A percentile compares a stretch with the other conserved stretches of the same genome.
These are phyloP conservation scores for Wallacemonas collosoma DNA, from an alignment of 208 protist genomes.

Conservation along the genomic window DNA sequence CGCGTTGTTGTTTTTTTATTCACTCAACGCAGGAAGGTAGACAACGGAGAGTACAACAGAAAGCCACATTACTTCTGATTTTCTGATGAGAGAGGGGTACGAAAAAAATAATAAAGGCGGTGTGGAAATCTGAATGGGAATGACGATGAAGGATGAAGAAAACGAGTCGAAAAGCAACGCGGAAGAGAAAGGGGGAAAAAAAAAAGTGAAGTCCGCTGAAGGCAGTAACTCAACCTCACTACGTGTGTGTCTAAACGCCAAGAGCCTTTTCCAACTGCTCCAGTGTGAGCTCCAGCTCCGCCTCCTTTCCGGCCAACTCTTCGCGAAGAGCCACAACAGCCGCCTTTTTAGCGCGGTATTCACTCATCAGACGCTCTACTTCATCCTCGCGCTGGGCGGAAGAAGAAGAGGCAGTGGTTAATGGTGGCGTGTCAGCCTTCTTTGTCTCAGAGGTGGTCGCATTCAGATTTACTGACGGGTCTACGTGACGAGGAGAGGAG, in stretches of 20 bases:
- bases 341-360: slow-evolving; percentile 17
- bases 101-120: slow-evolving; percentile 15
- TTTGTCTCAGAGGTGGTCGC: slow-evolving; percentile 5
- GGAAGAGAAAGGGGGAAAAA: slow-evolving; percentile 9
- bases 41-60: too few relatives aligned
- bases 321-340: slow-evolving; percentile 35
- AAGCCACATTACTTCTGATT: not conserved
- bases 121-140: not conserved
- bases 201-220: not conserved
- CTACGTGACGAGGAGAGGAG: not conserved
- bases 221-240: not conserved
- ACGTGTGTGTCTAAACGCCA: not conserved
- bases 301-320: slow-evolving; percentile 43
- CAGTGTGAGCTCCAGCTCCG: slow-evolving; percentile 44
- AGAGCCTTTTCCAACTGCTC: slow-evolving; percentile 29
- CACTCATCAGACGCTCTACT: slow-evolving; percentile 1
- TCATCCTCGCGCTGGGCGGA: not conserved
- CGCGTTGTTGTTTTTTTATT: too few relatives aligned
- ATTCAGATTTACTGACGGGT: slow-evolving; percentile 14
- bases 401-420: not conserved
- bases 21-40: too few relatives aligned
- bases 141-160: not conserved
- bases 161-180: slow-evolving; percentile 14
- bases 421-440: slow-evolving; percentile 14
- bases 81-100: not conserved